phyloP scores from a whole-genome alignment of 169 alveolate genomes.

The Plasmodium gonderi region DNA sequence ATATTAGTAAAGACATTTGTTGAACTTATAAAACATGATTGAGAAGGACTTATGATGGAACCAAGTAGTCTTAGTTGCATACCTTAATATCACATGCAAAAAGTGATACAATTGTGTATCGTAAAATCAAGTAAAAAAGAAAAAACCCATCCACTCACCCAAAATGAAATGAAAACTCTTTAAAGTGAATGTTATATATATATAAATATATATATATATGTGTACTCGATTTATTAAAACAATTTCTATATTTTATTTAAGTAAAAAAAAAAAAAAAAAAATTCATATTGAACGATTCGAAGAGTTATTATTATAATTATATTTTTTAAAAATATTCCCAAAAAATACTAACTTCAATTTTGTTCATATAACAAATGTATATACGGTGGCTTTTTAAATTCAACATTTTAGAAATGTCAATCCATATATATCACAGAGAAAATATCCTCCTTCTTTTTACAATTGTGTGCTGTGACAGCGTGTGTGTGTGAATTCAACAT shows the following conservation, averaged over 20 bases:
- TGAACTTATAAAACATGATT: too few species aligned
- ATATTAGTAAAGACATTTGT: too few species aligned
- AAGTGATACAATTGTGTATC: too few species aligned
- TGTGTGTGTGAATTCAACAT: background rate
- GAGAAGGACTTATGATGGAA: too few species aligned
- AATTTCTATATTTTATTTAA: background rate
- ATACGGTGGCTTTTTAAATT: conserved; percentile 77
- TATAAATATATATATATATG: background rate
- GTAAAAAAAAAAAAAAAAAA: conserved; percentile 1
- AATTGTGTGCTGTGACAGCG: background rate
- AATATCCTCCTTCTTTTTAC: background rate
- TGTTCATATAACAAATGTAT: conserved; percentile 75
- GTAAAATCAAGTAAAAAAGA: too few species aligned
- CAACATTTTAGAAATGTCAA: conserved; percentile 68
- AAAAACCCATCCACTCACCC: background rate
- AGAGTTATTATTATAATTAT: conserved; percentile 52
- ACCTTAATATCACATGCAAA: too few species aligned
- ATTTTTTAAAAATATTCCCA: conserved; percentile 8
- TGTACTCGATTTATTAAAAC: background rate
- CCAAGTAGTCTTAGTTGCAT: too few species aligned
- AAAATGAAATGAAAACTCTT: background rate
- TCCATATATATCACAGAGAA: conserved; percentile 74
- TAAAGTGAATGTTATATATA: background rate
- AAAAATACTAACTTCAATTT: conserved; percentile 58
- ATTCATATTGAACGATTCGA: conserved; percentile 66